Conservation (phyloP, 176 grass and related monocot species). For the Cenchrus purpureus region DNA sequence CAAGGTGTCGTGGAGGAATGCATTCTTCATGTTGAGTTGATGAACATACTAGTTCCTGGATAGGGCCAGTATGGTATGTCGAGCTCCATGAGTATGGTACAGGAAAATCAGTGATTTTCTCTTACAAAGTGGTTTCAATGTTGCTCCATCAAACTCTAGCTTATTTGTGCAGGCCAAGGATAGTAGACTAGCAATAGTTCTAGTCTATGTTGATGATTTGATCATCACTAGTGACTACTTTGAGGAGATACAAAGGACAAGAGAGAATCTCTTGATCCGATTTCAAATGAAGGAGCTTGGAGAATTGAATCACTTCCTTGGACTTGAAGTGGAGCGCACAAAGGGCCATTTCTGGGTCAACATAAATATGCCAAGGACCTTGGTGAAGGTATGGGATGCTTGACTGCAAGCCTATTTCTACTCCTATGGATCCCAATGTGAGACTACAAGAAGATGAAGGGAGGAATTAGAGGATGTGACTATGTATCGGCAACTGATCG, state of each 20-base stretch:
- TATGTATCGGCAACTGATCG: neutral
- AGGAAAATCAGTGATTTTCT: neutral
- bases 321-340: slow-evolving; percentile 24
- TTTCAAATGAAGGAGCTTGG: slow-evolving; percentile 45
- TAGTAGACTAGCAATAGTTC: neutral
- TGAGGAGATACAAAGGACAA: neutral
- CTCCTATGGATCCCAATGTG: neutral
- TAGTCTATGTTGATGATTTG: neutral
- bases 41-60: no score
- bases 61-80: no score
- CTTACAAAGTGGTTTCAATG: neutral
- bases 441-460: neutral
- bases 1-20: no score
- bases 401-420: slow-evolving; percentile 17
- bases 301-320: slow-evolving; percentile 33
- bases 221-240: neutral
- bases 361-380: slow-evolving; percentile 15
- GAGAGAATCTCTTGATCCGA: slow-evolving; percentile 6
- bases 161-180: neutral
- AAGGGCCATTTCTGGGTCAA: neutral
- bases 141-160: neutral
- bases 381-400: slow-evolving; percentile 31
- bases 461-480: neutral
- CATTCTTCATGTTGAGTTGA: no score
- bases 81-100: neutral